phyloP scores from a whole-genome alignment of 192 early-diverging fungal species.

The Chytriomyces sp. region DNA sequence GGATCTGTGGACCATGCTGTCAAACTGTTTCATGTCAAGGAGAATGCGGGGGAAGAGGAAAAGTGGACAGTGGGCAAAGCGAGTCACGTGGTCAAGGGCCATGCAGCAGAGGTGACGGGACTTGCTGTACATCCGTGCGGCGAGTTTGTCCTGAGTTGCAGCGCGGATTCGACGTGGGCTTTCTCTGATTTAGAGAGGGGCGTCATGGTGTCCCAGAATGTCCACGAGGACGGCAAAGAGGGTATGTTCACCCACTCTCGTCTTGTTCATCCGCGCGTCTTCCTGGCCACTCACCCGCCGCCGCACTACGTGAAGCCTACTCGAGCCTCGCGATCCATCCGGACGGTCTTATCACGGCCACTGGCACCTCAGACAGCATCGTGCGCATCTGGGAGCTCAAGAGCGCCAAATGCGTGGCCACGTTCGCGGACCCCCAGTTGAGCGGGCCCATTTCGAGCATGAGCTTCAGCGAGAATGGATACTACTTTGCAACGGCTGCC shows the following conservation, averaged over 20 bases:
- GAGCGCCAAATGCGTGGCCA: constrained; percentile 62
- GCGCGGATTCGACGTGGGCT: constrained; percentile 77
- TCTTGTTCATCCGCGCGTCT: constrained; percentile 10
- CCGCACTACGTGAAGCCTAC: constrained; percentile 50
- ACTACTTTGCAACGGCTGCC: constrained; percentile 80
- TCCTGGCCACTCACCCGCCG: background rate
- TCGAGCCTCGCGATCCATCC: constrained; percentile 80
- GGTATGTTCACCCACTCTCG: constrained; percentile 47
- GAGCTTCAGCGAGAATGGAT: constrained; percentile 93
- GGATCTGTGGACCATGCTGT: constrained; percentile 81
- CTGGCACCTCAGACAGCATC: constrained; percentile 70
- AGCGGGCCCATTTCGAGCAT: constrained; percentile 64
- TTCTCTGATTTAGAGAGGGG: constrained; percentile 75
- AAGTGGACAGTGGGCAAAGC: constrained; percentile 23
- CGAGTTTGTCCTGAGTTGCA: constrained; percentile 76
- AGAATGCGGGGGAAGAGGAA: constrained; percentile 2
- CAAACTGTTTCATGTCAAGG: constrained; percentile 55
- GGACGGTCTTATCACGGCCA: constrained; percentile 85
- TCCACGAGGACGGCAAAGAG: constrained; percentile 46
- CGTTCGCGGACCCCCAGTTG: constrained; percentile 53
- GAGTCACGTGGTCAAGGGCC: constrained; percentile 62
- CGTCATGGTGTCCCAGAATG: constrained; percentile 49
- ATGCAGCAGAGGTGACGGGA: constrained; percentile 70
- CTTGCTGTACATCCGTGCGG: constrained; percentile 81
- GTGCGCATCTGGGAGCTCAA: constrained; percentile 87